phyloP scores from a whole-genome alignment of 139 green algal species.

The Raphidocelis subcapitata region DNA sequence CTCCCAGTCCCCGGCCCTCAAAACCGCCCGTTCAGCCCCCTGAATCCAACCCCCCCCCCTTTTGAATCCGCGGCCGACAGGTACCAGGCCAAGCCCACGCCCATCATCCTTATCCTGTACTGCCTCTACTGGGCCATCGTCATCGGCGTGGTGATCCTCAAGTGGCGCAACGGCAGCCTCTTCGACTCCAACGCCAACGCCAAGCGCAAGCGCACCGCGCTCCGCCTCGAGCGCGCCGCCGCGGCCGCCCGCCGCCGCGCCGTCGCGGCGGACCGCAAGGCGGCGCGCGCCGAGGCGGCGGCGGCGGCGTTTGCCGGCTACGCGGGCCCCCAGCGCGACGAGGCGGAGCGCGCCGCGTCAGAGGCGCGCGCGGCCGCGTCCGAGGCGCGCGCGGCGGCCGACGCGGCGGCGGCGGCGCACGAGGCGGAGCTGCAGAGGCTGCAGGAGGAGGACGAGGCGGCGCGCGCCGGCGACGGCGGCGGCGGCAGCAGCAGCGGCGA shows the following conservation, averaged over 20 bases:
- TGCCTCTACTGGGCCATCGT: slow-evolving; percentile 45
- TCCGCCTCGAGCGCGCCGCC: slow-evolving; percentile 1
- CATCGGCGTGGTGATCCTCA: slow-evolving; percentile 15
- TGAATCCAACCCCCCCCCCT: too few species aligned
- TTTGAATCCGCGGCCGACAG: too few species aligned
- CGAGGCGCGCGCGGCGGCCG: neutral
- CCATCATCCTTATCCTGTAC: slow-evolving; percentile 42
- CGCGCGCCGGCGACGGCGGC: neutral
- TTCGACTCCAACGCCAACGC: slow-evolving; percentile 56
- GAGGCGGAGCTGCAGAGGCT: slow-evolving; percentile 12
- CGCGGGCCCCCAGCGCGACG: neutral
- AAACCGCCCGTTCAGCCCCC: too few species aligned
- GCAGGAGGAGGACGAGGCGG: slow-evolving; percentile 4
- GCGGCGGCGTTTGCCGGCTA: neutral
- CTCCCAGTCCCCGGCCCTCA: too few species aligned
- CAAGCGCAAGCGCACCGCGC: slow-evolving; percentile 28
- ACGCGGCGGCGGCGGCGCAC: neutral
- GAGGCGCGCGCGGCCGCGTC: neutral
- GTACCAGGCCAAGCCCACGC: slow-evolving; percentile 32
- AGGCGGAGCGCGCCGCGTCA: neutral
- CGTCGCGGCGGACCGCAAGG: neutral
- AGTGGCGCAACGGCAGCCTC: slow-evolving; percentile 37
- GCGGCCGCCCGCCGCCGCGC: neutral
- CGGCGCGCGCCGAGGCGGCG: neutral
- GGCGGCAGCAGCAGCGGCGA: neutral